phyloP scores from a whole-genome alignment of 768 basidiomycete genomes.

The Gautieria morchelliformis region DNA sequence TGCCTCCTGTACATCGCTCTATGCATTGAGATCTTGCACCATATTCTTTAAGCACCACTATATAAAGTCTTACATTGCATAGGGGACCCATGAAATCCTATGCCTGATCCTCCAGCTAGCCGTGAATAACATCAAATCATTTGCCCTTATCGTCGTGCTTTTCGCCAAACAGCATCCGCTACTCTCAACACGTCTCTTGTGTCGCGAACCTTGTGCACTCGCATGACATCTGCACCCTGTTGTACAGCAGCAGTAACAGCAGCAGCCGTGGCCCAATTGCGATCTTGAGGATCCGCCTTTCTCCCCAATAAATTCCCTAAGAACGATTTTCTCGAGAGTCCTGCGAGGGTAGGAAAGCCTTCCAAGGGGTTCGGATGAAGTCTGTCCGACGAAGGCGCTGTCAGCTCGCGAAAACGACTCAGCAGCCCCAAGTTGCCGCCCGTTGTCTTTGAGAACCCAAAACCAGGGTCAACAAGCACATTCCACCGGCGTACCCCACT shows the following conservation, averaged over 20 bases:
- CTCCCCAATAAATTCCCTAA: constrained; percentile 61
- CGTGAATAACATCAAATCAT: no score
- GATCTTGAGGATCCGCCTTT: constrained; percentile 51
- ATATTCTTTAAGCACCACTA: no score
- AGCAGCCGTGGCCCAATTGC: constrained; percentile 73
- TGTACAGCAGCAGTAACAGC: constrained; percentile 66
- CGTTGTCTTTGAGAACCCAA: constrained; percentile 87
- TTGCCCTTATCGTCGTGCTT: not conserved
- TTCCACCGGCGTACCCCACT: constrained; percentile 81
- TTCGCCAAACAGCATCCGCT: constrained; percentile 48
- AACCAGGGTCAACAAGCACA: constrained; percentile 82
- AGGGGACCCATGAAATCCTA: no score
- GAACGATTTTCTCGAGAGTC: constrained; percentile 78
- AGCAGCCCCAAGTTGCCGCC: constrained; percentile 67
- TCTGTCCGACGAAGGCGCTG: constrained; percentile 29
- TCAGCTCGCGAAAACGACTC: constrained; percentile 35
- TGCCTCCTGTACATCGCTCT: not conserved
- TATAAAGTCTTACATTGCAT: no score
- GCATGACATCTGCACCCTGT: constrained; percentile 59
- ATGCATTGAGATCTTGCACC: not conserved
- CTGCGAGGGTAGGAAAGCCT: constrained; percentile 62
- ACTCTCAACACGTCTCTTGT: constrained; percentile 68
- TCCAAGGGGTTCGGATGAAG: constrained; percentile 18
- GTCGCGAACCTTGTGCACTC: constrained; percentile 74
- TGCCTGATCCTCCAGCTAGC: not conserved